phyloP scores from a whole-genome alignment of 164 flowering plant genomes.

The Paratinospora sagittata region DNA sequence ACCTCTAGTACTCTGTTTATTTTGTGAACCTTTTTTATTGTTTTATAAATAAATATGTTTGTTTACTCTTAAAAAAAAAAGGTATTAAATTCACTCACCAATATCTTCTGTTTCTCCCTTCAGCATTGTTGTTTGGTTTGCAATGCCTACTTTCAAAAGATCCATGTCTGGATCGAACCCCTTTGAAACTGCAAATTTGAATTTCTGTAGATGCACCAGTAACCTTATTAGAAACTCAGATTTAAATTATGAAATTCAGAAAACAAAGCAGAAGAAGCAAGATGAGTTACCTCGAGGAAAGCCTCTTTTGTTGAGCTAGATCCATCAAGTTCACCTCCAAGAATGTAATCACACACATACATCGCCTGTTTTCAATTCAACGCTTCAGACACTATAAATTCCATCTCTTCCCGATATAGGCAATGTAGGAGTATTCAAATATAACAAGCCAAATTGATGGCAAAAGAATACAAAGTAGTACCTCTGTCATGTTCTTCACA shows the following conservation, averaged over 20 bases:
- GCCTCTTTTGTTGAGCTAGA: conserved; percentile 91
- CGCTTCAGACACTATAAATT: conserved; percentile 2
- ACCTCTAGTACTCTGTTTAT: no score
- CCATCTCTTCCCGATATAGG: no score
- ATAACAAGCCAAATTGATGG: not conserved
- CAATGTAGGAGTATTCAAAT: no score
- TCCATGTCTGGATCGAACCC: conserved; percentile 93
- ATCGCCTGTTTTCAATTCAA: conserved; percentile 47
- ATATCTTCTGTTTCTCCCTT: conserved; percentile 98
- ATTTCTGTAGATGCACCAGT: conserved; percentile 61
- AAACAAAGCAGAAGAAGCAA: conserved; percentile 4
- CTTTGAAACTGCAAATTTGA: conserved; percentile 75
- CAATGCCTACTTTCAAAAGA: conserved; percentile 76
- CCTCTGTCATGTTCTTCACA: conserved; percentile 89
- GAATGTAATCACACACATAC: conserved; percentile 94
- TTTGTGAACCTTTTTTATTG: no score
- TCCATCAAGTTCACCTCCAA: conserved; percentile 86
- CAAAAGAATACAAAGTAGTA: conserved; percentile 20
- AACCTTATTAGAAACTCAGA: not conserved
- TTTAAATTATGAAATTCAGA: not conserved
- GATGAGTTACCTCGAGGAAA: conserved; percentile 54
- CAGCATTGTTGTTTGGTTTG: conserved; percentile 98
- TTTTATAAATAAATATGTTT: no score
- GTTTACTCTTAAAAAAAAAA: no score
- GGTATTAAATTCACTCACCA: conserved; percentile 51